Evolutionary conservation across 2,329 filamentous ascomycete species (phyloP).

Genomic region (Aphanocladium album): DNA sequence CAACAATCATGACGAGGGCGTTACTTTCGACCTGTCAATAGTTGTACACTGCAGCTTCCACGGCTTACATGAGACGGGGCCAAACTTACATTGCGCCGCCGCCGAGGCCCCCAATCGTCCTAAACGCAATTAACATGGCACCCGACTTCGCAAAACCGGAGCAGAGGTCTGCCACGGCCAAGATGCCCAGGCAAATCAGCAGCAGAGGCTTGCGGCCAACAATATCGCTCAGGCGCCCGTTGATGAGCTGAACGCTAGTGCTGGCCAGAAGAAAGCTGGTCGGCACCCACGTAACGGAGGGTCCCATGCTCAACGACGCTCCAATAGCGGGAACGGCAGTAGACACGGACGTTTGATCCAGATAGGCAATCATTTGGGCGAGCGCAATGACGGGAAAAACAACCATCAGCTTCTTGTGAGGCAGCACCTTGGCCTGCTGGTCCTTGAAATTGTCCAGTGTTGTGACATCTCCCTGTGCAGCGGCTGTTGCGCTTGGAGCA

Average conservation of each 20-base stretch:
- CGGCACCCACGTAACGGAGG: conserved; percentile 30
- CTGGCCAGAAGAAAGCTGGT: conserved; percentile 33
- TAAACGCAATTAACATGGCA: conserved; percentile 30
- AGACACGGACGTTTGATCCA: conserved; percentile 33
- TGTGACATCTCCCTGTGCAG: conserved; percentile 15
- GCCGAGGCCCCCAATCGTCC: conserved; percentile 14
- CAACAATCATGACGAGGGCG: too few relatives aligned
- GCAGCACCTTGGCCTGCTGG: conserved; percentile 28
- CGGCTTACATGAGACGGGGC: conserved; percentile 14
- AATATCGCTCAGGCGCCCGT: conserved; percentile 31
- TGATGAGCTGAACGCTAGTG: conserved; percentile 31
- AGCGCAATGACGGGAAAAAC: conserved; percentile 25
- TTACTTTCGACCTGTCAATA: too few relatives aligned
- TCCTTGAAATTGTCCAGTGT: conserved; percentile 14
- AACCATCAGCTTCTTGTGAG: conserved; percentile 24
- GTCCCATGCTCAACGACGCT: conserved; percentile 24
- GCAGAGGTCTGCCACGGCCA: conserved; percentile 26
- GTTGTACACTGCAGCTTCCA: too few relatives aligned
- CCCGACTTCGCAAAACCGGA: conserved; percentile 29
- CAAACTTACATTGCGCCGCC: conserved; percentile 14
- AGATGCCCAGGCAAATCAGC: conserved; percentile 23
- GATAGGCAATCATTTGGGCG: conserved; percentile 26
- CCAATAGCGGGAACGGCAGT: conserved; percentile 34
- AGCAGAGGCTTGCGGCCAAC: conserved; percentile 31
- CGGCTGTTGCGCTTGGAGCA: background rate